Percentiles rank a stretch among this genome's conserved stretches.
Conservation (phyloP, 1,284 basidiomycete genomes). For the Jaminaea rosea region DNA sequence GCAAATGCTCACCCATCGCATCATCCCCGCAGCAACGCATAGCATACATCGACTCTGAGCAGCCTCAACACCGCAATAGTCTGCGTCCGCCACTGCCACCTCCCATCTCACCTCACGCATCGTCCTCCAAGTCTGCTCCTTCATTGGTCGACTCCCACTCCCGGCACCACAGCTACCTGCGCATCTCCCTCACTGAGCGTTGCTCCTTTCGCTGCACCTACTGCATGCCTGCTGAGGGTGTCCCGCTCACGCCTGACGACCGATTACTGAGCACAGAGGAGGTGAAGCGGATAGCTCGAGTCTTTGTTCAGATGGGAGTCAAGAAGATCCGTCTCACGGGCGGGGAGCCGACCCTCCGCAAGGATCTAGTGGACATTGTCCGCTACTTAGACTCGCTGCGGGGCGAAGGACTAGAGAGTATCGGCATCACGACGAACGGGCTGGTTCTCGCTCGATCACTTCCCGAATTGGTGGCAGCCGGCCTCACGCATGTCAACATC, state of each 20-base stretch:
- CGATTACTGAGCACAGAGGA: slow-evolving; percentile 68
- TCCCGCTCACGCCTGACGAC: slow-evolving; percentile 62
- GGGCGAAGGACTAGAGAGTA: slow-evolving; percentile 57
- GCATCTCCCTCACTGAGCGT: slow-evolving; percentile 73
- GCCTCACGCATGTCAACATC: slow-evolving; percentile 68
- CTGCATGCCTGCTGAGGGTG: slow-evolving; percentile 77
- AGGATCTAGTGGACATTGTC: slow-evolving; percentile 66
- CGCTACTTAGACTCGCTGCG: slow-evolving; percentile 49
- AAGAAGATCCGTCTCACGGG: slow-evolving; percentile 79
- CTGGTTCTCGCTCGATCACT: slow-evolving; percentile 65
- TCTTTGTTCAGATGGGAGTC: slow-evolving; percentile 70
- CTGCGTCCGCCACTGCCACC: too few relatives aligned
- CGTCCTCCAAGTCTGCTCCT: too few relatives aligned
- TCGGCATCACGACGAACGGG: slow-evolving; percentile 80
- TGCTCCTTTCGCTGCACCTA: slow-evolving; percentile 84
- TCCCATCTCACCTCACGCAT: too few relatives aligned
- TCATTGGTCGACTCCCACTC: slow-evolving; percentile 23
- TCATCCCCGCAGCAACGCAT: too few relatives aligned
- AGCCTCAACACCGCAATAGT: too few relatives aligned
- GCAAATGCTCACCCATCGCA: too few relatives aligned
- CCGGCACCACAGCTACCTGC: slow-evolving; percentile 63
- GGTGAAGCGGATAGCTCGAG: slow-evolving; percentile 58
- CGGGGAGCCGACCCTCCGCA: slow-evolving; percentile 76
- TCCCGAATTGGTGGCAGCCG: slow-evolving; percentile 59
- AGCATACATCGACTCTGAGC: too few relatives aligned